Evolutionary conservation across 441 rosid genomes (phyloP), one percentile per base, ranked within the genome.

Genomic region (Gossypium trilobum): DNA sequence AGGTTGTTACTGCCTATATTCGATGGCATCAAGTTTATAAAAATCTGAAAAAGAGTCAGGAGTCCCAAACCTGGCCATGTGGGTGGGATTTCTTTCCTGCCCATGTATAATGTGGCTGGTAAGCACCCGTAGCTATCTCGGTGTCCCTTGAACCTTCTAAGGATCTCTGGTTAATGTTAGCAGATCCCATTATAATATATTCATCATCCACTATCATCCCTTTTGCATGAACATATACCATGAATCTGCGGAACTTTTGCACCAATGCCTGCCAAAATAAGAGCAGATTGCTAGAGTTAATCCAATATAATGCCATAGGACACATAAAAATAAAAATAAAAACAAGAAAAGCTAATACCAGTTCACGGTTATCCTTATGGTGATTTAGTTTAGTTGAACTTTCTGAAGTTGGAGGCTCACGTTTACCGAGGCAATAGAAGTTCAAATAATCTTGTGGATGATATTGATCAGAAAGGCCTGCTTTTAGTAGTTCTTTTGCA

Each of bases 391-490:
- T 71, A 22, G 81, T 33, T 59, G 69, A 71, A 54, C 57, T 27
- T 9, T 65, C 68, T 5, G 73, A 44, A 60, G 79, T 52, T 20
- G 76, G 55, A 46, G 55, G 59, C 73, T 92, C 97, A 31, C 95
- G 82, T 70, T 88, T 90, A 2, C 96, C 96, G 4, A 92, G 96
- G 85, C 97, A 90, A 74, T 79, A 92, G 76, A 92, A 90, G 81
- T 87, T 92, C 74, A 92, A 80, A 75, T 85, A 90, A 72, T 90
- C 90, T 60, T 76, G 87, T 4, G 91, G 96, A 67, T 85, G 87
- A 70, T 75, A 78, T 42, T 54, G 62, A 16, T 69, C 78, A 2
- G 84, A 78, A 17, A 87, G 85, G 42, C 91, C 93, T 0, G 81
- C 79, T 16, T 80, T 83, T 39, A 80, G 76, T 0, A 90, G 85